Conservation (phyloP, 2,329 filamentous ascomycete species). For the Hysterium pulicare region DNA sequence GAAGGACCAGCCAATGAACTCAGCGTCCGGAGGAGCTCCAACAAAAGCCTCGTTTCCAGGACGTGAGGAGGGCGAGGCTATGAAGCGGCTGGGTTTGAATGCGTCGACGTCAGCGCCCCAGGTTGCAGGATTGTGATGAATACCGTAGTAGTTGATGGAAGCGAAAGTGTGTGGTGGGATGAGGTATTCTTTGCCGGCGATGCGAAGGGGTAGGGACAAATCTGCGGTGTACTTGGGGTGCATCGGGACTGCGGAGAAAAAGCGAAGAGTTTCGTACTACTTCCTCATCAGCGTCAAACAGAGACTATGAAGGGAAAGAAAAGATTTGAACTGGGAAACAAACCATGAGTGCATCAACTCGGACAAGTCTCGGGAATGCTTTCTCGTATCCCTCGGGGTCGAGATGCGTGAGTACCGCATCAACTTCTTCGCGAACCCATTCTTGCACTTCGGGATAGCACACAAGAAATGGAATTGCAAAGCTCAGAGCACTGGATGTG, state of each 20-base stretch:
- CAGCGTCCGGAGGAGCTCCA: constrained; percentile 8
- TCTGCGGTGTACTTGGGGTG: no score
- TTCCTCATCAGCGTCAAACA: no score
- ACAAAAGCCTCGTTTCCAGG: constrained; percentile 9
- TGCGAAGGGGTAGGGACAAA: no score
- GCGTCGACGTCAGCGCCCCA: constrained; percentile 17
- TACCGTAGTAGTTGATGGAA: constrained; percentile 11
- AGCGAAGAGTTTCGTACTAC: constrained; percentile 22
- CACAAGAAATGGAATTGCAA: constrained; percentile 44
- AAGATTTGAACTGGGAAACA: no score
- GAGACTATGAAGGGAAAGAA: no score
- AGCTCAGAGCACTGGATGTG: constrained; percentile 45
- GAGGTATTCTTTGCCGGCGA: no score
- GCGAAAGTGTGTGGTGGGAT: no score
- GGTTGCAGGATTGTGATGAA: constrained; percentile 9
- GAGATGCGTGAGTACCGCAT: no score
- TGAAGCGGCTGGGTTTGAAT: constrained; percentile 34
- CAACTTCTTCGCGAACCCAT: constrained; percentile 45
- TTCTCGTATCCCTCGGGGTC: no score
- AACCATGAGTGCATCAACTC: constrained; percentile 48
- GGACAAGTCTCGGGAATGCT: constrained; percentile 40
- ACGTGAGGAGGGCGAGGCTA: constrained; percentile 8
- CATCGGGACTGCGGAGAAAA: no score
- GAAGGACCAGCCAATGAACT: constrained; percentile 24
- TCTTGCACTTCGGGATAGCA: constrained; percentile 44